These are phyloP conservation scores for Lotmaria passim DNA, from an alignment of 208 protist genomes.

Conservation along the genomic window DNA sequence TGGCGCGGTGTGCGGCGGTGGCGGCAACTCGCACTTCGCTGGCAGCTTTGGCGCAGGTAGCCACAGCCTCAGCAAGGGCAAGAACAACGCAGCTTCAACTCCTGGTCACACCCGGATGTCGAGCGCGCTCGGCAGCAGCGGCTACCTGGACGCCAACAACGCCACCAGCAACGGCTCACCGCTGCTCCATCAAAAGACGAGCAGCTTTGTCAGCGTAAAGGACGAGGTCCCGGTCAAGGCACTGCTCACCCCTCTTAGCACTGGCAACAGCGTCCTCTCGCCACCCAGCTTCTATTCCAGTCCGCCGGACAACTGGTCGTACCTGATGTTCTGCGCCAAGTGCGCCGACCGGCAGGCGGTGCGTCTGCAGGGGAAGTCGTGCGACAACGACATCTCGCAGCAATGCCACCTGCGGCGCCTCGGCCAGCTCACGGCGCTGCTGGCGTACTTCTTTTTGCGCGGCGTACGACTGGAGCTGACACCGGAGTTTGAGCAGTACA, in stretches of 20 bases:
- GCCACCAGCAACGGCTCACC: slow-evolving; percentile 12
- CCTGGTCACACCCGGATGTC: slow-evolving; percentile 24
- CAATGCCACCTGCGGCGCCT: slow-evolving; percentile 48
- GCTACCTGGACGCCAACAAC: slow-evolving; percentile 24
- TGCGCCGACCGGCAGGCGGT: slow-evolving; percentile 39
- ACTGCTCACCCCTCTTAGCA: background rate
- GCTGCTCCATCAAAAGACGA: slow-evolving; percentile 24
- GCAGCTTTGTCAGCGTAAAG: slow-evolving; percentile 20
- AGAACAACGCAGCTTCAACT: slow-evolving; percentile 12
- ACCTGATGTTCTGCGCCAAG: slow-evolving; percentile 56
- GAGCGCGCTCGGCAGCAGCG: slow-evolving; percentile 26
- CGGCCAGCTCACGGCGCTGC: slow-evolving; percentile 50
- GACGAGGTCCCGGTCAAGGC: slow-evolving; percentile 14
- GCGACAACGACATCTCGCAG: slow-evolving; percentile 37
- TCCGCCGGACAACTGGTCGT: slow-evolving; percentile 51
- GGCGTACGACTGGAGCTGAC: slow-evolving; percentile 48
- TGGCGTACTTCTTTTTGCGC: slow-evolving; percentile 48
- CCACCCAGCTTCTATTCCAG: slow-evolving; percentile 30
- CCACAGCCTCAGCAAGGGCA: slow-evolving; percentile 20
- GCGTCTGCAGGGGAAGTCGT: slow-evolving; percentile 38
- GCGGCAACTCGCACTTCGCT: slow-evolving; percentile 12
- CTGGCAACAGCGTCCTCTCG: slow-evolving; percentile 22
- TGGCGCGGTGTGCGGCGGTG: slow-evolving; percentile 14
- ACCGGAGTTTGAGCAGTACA: slow-evolving; percentile 31
- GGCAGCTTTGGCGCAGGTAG: slow-evolving; percentile 18